Conservation (phyloP, 2,329 filamentous ascomycete species). For the Penicillium brasilianum region DNA sequence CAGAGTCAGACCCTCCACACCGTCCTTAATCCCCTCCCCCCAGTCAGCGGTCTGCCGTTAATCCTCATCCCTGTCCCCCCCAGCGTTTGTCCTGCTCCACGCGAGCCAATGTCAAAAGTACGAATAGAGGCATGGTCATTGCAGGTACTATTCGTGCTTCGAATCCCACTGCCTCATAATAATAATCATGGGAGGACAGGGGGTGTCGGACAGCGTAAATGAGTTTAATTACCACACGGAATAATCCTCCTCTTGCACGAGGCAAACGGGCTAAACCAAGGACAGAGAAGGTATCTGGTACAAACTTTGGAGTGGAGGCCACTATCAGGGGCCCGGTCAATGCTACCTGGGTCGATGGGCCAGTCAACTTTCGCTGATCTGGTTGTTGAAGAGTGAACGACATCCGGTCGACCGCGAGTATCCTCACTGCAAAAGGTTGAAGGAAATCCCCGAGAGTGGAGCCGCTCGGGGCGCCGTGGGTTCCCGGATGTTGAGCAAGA, state of each 20-base stretch:
- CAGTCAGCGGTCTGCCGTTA: constrained; percentile 1
- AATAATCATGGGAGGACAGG: background rate
- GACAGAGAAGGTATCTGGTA: background rate
- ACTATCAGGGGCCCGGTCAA: background rate
- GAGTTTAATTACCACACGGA: background rate
- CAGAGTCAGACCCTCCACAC: constrained; percentile 21
- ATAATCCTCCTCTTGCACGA: background rate
- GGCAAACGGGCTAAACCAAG: background rate
- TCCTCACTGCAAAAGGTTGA: constrained; percentile 8
- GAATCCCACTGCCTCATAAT: background rate
- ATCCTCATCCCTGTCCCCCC: constrained; percentile 2
- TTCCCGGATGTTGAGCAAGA: background rate
- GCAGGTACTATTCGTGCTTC: background rate
- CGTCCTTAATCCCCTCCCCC: background rate
- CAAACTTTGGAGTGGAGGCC: constrained; percentile 1
- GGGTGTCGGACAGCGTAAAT: background rate
- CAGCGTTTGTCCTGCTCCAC: constrained; percentile 3
- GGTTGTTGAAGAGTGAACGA: constrained; percentile 2
- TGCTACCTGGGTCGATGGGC: constrained; percentile 2
- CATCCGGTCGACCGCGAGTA: constrained; percentile 13
- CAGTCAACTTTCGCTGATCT: background rate
- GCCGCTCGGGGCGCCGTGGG: constrained; percentile 10
- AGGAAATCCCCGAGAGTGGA: constrained; percentile 23
- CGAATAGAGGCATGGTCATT: background rate
- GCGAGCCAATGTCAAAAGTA: constrained; percentile 12